Percentiles rank a stretch among this genome's conserved stretches.
Evolutionary conservation across 345 rosid genomes (phyloP).

Genomic region (Triadica sebifera): DNA sequence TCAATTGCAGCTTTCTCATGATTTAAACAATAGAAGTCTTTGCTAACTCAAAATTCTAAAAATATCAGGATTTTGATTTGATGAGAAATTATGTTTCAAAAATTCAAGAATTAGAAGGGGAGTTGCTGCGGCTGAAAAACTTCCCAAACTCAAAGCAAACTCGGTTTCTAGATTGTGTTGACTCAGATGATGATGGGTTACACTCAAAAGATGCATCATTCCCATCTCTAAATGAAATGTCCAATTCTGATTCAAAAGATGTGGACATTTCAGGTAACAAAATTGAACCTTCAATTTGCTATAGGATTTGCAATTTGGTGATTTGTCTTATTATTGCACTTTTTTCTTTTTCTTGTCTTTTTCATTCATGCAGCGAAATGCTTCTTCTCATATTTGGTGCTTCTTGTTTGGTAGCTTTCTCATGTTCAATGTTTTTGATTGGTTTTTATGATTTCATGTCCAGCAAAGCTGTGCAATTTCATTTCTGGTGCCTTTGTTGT

Average conservation of each 20-base stretch:
- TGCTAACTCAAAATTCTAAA: slow-evolving; percentile 10
- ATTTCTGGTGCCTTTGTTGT: neutral
- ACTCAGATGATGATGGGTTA: slow-evolving; percentile 62
- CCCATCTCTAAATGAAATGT: slow-evolving; percentile 48
- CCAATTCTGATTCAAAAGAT: slow-evolving; percentile 50
- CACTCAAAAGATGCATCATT: slow-evolving; percentile 47
- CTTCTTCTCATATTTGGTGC: too few species aligned
- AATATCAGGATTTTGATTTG: slow-evolving; percentile 66
- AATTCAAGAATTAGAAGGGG: slow-evolving; percentile 92
- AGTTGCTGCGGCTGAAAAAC: slow-evolving; percentile 56
- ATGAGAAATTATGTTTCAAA: slow-evolving; percentile 63
- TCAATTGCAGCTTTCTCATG: neutral
- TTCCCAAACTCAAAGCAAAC: slow-evolving; percentile 41
- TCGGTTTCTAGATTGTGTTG: slow-evolving; percentile 40
- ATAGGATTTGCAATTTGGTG: neutral
- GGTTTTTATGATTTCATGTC: too few species aligned
- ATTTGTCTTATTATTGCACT: neutral
- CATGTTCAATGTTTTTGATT: too few species aligned
- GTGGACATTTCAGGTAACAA: slow-evolving; percentile 52
- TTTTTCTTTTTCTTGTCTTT: neutral
- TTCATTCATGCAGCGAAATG: too few species aligned
- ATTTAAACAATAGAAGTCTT: neutral
- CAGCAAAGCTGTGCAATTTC: too few species aligned
- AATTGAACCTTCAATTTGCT: neutral
- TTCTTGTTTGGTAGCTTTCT: neutral